A percentile compares a stretch with the other conserved stretches of the same genome.
phyloP scores from a whole-genome alignment of 225 moss, liverwort and hornwort species.

The Sphagnum tenellum region DNA sequence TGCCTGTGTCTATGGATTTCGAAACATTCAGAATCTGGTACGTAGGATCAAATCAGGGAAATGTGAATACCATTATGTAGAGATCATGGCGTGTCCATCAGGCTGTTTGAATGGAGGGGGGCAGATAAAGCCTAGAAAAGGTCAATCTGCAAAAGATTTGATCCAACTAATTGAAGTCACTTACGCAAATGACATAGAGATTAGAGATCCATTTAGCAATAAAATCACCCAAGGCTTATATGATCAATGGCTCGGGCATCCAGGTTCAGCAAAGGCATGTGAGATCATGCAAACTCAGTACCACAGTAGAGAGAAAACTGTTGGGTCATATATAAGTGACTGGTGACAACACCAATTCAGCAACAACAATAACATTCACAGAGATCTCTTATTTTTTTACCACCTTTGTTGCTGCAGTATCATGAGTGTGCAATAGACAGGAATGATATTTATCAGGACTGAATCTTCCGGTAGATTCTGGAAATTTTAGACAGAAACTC shows the following conservation, averaged over 20 bases:
- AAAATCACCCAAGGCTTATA: conserved; percentile 67
- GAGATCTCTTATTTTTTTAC: too few species aligned
- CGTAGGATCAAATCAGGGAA: conserved; percentile 81
- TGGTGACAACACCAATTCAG: conserved; percentile 32
- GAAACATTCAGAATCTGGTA: conserved; percentile 90
- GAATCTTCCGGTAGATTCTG: too few species aligned
- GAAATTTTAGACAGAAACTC: too few species aligned
- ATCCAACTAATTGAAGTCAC: conserved; percentile 81
- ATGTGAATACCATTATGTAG: conserved; percentile 87
- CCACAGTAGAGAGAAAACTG: conserved; percentile 74
- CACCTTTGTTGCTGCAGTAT: too few species aligned
- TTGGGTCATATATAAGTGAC: conserved; percentile 58
- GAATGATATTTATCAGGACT: too few species aligned
- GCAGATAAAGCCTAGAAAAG: conserved; percentile 82
- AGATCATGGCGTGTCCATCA: conserved; percentile 96
- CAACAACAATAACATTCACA: too few species aligned
- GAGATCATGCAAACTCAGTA: conserved; percentile 65
- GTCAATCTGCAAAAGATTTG: conserved; percentile 76
- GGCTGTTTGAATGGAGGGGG: conserved; percentile 98
- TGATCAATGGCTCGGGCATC: conserved; percentile 62
- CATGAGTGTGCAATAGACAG: too few species aligned
- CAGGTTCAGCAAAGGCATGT: conserved; percentile 52
- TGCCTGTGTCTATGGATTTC: conserved; percentile 91
- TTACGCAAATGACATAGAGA: conserved; percentile 73
- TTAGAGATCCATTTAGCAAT: conserved; percentile 69